Conservation (phyloP, 495 filamentous ascomycete genomes). For the Melanomma pulvis-pyrius region DNA sequence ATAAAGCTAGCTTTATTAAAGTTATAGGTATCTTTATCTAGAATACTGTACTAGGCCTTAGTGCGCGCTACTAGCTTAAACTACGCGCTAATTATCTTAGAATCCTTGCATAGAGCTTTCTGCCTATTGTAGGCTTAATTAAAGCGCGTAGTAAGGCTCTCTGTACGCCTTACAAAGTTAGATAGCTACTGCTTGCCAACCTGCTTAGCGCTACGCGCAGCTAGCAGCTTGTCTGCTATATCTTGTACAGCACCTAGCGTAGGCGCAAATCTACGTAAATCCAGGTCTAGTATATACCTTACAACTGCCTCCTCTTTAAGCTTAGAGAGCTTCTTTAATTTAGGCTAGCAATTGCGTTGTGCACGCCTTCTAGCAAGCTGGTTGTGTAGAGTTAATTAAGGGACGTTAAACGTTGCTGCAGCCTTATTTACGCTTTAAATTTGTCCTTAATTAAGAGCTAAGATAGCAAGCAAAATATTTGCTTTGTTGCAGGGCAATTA, state of each 20-base stretch:
- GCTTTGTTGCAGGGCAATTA: slow-evolving; percentile 15
- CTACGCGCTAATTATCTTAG: no score
- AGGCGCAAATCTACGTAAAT: slow-evolving; percentile 24
- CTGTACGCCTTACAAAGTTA: no score
- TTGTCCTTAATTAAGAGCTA: slow-evolving; percentile 14
- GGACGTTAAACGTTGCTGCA: slow-evolving; percentile 18
- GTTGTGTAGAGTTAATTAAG: slow-evolving; percentile 4
- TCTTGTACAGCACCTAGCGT: slow-evolving; percentile 11
- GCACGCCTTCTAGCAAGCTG: slow-evolving; percentile 11
- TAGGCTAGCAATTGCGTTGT: slow-evolving; percentile 18
- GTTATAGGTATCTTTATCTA: slow-evolving; percentile 50
- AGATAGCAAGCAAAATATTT: slow-evolving; percentile 27
- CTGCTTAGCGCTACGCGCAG: slow-evolving; percentile 16
- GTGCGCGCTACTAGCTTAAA: no score
- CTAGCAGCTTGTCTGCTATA: slow-evolving; percentile 33
- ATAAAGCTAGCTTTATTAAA: slow-evolving; percentile 51
- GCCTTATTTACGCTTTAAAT: slow-evolving; percentile 6
- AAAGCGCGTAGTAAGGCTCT: no score
- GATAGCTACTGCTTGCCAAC: slow-evolving; percentile 21
- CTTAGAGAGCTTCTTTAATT: slow-evolving; percentile 24
- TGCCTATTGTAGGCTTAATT: no score
- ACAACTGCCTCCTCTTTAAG: slow-evolving; percentile 30
- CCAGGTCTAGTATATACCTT: slow-evolving; percentile 29
- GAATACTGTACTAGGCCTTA: slow-evolving; percentile 46
- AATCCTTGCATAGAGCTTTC: no score